phyloP scores from a whole-genome alignment of 1,284 basidiomycete species.

The Trametes pubescens region DNA sequence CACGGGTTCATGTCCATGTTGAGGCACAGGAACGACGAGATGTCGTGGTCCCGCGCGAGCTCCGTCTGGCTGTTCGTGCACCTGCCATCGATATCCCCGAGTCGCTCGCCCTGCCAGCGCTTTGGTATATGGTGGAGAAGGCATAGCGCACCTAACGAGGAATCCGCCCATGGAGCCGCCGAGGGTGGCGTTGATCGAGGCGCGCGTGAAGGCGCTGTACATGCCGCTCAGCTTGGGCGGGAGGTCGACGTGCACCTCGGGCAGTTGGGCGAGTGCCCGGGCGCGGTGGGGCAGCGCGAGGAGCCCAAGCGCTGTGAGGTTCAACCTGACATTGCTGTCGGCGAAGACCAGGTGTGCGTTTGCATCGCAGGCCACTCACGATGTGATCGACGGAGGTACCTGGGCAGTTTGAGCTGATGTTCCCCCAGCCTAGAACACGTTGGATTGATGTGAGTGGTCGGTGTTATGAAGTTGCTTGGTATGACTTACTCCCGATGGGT shows the following conservation, averaged over 20 bases:
- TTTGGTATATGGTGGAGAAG: not conserved
- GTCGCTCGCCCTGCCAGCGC: not conserved
- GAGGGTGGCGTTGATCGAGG: constrained; percentile 4
- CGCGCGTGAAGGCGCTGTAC: constrained; percentile 11
- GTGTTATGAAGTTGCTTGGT: too few species aligned
- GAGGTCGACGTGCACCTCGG: not conserved
- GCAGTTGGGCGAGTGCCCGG: not conserved
- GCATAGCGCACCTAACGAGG: constrained; percentile 2
- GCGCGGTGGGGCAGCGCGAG: constrained; percentile 4
- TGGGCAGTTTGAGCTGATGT: not conserved
- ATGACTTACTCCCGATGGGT: not conserved
- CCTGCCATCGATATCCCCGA: not conserved
- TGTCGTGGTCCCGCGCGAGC: constrained; percentile 16
- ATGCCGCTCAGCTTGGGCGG: not conserved
- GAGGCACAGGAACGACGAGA: constrained; percentile 27
- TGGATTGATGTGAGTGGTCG: not conserved
- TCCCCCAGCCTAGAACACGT: not conserved
- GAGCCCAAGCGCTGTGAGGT: not conserved
- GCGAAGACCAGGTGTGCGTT: not conserved
- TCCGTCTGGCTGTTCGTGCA: constrained; percentile 14
- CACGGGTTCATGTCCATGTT: constrained; percentile 25
- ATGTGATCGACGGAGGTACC: not conserved
- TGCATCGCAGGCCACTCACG: not conserved
- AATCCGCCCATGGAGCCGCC: constrained; percentile 8
- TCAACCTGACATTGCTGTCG: not conserved